These are phyloP conservation scores for Rhodotorula glutinis DNA, from an alignment of 1,284 basidiomycete genomes.

Conservation along the genomic window DNA sequence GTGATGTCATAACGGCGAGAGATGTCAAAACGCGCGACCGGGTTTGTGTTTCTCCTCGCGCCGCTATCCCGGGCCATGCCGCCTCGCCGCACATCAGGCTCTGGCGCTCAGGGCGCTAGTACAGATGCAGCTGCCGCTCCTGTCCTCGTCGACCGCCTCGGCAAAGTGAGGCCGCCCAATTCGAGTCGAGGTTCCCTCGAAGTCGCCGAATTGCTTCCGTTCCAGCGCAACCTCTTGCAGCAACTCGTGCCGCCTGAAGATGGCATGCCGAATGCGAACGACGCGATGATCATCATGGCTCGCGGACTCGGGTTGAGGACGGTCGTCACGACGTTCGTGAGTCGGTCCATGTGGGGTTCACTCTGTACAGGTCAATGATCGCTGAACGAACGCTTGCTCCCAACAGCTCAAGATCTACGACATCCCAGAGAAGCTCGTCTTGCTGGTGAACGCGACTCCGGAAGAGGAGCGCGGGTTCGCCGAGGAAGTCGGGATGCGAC, in stretches of 20 bases:
- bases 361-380: not conserved
- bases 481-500: constrained; percentile 82
- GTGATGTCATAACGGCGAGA: no score
- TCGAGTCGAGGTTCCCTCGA: constrained; percentile 1
- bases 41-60: no score
- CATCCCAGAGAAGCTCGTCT: constrained; percentile 76
- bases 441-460: constrained; percentile 73
- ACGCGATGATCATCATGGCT: constrained; percentile 75
- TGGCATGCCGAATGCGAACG: constrained; percentile 7
- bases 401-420: constrained; percentile 77
- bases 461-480: constrained; percentile 89
- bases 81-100: no score
- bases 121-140: not conserved
- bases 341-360: not conserved
- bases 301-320: constrained; percentile 80
- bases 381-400: no score
- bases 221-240: constrained; percentile 38
- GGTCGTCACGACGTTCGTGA: constrained; percentile 68
- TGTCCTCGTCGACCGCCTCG: not conserved
- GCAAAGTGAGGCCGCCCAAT: constrained; percentile 8
- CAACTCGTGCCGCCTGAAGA: constrained; percentile 25
- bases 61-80: no score
- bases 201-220: constrained; percentile 33
- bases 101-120: no score
- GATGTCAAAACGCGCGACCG: no score